Evolutionary conservation across 1,284 basidiomycete genomes (phyloP).

Genomic region (Malassezia sp.): DNA sequence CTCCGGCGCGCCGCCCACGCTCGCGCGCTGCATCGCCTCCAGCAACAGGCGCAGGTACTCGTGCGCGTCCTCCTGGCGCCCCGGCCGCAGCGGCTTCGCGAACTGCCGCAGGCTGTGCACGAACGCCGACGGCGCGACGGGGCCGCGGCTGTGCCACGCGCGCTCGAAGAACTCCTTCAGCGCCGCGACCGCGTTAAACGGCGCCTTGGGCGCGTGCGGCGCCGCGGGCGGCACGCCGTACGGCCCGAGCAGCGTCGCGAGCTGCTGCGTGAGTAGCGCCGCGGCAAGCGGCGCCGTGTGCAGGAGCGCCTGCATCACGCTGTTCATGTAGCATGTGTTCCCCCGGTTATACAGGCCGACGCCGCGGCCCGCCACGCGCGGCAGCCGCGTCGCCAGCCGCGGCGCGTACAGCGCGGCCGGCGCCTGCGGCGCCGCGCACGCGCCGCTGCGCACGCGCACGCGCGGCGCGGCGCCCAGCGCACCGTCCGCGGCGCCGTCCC

Average conservation of each 20-base stretch:
- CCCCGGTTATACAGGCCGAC: constrained; percentile 74
- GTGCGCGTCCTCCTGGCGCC: constrained; percentile 95
- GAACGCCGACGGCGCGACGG: constrained; percentile 27
- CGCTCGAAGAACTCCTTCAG: constrained; percentile 57
- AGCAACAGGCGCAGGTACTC: constrained; percentile 92
- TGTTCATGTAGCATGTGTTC: constrained; percentile 96
- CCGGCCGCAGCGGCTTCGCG: constrained; percentile 75
- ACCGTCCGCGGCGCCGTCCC: not conserved
- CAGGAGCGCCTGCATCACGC: constrained; percentile 80
- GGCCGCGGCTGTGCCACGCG: constrained; percentile 18
- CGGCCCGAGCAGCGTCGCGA: constrained; percentile 49
- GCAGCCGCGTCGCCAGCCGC: constrained; percentile 25
- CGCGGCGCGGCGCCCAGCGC: not conserved
- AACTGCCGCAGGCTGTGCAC: constrained; percentile 54
- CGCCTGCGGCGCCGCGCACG: not conserved
- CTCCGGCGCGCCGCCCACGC: constrained; percentile 62
- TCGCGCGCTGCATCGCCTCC: constrained; percentile 78
- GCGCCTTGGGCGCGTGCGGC: constrained; percentile 50
- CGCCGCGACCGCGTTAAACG: constrained; percentile 36
- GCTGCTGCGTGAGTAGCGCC: constrained; percentile 54
- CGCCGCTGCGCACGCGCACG: not conserved
- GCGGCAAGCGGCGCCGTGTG: constrained; percentile 83
- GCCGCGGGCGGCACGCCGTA: constrained; percentile 20
- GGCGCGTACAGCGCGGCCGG: constrained; percentile 7
- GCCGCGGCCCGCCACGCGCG: constrained; percentile 20